Evolutionary conservation across 257 asterid genomes (phyloP).

Genomic region (Anisodus tanguticus): DNA sequence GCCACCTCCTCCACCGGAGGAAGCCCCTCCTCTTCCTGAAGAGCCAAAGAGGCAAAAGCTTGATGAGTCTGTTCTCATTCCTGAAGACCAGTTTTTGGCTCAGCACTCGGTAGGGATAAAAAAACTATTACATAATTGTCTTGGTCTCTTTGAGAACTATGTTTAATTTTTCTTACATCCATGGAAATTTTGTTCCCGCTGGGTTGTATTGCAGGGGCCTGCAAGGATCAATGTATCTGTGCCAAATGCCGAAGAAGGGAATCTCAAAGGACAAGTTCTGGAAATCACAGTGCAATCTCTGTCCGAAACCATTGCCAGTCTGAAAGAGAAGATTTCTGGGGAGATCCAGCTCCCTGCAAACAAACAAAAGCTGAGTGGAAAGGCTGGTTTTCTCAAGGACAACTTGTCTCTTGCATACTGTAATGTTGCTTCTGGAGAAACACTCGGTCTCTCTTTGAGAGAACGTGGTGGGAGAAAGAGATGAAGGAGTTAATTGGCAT

Average conservation of each 20-base stretch:
- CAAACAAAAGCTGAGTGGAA: slow-evolving; percentile 96
- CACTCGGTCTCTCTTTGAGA: slow-evolving; percentile 79
- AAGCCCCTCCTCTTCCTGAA: slow-evolving; percentile 96
- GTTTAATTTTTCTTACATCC: not conserved
- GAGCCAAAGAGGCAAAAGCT: slow-evolving; percentile 94
- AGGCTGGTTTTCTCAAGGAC: slow-evolving; percentile 97
- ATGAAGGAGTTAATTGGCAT: slow-evolving; percentile 47
- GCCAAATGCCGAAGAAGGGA: slow-evolving; percentile 90
- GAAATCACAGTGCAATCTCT: slow-evolving; percentile 78
- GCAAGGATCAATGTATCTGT: slow-evolving; percentile 69
- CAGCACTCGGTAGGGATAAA: slow-evolving; percentile 60
- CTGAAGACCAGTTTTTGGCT: slow-evolving; percentile 87
- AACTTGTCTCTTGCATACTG: slow-evolving; percentile 91
- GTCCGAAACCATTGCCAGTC: slow-evolving; percentile 77
- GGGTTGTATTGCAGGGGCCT: slow-evolving; percentile 70
- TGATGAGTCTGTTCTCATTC: slow-evolving; percentile 79
- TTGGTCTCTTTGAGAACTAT: not conserved
- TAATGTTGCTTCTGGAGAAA: slow-evolving; percentile 75
- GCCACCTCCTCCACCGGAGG: slow-evolving; percentile 89
- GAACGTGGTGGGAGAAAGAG: slow-evolving; percentile 99
- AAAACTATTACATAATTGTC: not conserved
- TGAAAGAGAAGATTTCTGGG: slow-evolving; percentile 94
- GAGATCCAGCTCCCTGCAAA: slow-evolving; percentile 93
- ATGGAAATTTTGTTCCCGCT: slow-evolving; percentile 26
- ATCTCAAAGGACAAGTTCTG: slow-evolving; percentile 82